Conservation (phyloP, 768 basidiomycete genomes). For the Leucocoprinus leucothites region DNA sequence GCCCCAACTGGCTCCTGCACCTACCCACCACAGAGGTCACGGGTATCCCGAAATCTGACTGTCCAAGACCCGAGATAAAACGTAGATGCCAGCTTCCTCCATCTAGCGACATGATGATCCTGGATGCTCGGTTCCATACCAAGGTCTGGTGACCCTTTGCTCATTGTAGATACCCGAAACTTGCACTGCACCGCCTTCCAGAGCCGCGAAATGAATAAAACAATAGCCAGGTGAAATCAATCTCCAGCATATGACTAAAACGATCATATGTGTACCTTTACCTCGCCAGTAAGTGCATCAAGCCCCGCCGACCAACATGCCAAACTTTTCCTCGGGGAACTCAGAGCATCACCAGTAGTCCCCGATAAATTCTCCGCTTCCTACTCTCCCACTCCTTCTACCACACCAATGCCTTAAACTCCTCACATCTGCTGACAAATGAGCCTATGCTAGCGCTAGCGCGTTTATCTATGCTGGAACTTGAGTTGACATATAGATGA, state of each 20-base stretch:
- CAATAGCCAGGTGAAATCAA: too few species aligned
- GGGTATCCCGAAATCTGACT: too few species aligned
- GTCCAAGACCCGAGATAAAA: too few species aligned
- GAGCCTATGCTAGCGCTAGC: conserved; percentile 17
- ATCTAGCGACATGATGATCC: too few species aligned
- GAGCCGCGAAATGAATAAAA: too few species aligned
- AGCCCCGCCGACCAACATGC: conserved; percentile 81
- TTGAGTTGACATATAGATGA: neutral
- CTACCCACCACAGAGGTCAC: too few species aligned
- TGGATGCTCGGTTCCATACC: too few species aligned
- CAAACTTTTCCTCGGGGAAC: conserved; percentile 58
- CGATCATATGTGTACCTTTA: conserved; percentile 30
- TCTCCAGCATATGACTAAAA: conserved; percentile 1
- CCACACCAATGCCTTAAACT: conserved; percentile 88
- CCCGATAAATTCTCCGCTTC: conserved; percentile 10
- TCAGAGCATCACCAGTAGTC: neutral
- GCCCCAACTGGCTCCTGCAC: too few species aligned
- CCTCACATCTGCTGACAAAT: conserved; percentile 51
- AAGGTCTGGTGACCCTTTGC: too few species aligned
- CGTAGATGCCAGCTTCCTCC: too few species aligned
- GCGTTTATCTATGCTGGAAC: neutral
- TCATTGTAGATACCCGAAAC: too few species aligned
- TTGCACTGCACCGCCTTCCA: too few species aligned
- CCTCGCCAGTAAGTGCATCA: conserved; percentile 50
- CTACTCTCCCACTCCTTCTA: conserved; percentile 40